Evolutionary conservation across 2,329 filamentous ascomycete genomes (phyloP), one percentile per base, ranked within the genome.

Genomic region (Alternaria ventricosa): DNA sequence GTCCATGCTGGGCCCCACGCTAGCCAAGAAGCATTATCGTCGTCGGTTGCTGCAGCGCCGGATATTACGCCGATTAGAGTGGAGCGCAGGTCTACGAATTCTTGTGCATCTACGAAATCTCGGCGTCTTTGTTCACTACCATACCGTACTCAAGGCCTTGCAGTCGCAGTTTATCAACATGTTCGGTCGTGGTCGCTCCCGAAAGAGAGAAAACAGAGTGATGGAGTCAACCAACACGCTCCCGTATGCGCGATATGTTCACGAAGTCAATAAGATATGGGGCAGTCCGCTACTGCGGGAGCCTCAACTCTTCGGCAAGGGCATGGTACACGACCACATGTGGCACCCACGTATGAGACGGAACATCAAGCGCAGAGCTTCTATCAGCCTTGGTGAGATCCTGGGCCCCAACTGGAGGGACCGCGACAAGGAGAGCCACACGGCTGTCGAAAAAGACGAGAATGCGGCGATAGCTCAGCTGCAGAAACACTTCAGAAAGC

Each of bases 201-300:
- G 36, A 6, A 67, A 62, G 20, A 66, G 58, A 20, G 66, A 71
- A 15, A 79, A 78, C n/a, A 66, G 71, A 6, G 63, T 68, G 2
- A 71, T 77, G 71, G 67, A 74, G 57, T 45, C 43, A 5, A 41
- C 28, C 2, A 79, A 78, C 30, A 64, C 27, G 2, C 66, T 62
- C 1, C 50, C 65, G 3, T 78, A 78, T 46, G 23, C 49, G 1
- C 56, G 63, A 4, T 78, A 78, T 55, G 70, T 77, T 2, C 49
- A 65, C 3, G 64, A 73, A 20, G 69, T 74, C 27, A 79, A 79
- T 44, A 36, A 44, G 36, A 66, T 76, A 6, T 79, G 77, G 76
- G 77, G 76, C 5, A 63, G 33, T 3, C 60, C 56, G 10, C 60
- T 78, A 8, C 65, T 78, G 8, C 47, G 30, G 1, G 74, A 76